Conservation (phyloP, 345 rosid species). For the sweet orange (Citrus sinensis) region DVS_A1.0 CM039164.1:2527501-2528000, state of each 20-base stretch:
- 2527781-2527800: neutral
- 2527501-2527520: neutral
- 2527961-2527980: slow-evolving; percentile 20
- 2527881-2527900: no score
- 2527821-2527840: neutral
- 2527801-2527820: neutral
- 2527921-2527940: neutral
- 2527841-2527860: neutral
- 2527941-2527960: slow-evolving; percentile 1
- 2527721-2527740: neutral
- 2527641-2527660: neutral
- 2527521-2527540: neutral
- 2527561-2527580: neutral
- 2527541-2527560: neutral
- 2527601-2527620: neutral
- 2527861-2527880: neutral
- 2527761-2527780: neutral
- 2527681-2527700: neutral
- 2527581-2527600: neutral
- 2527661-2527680: neutral
- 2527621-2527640: neutral
- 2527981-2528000: slow-evolving; percentile 7
- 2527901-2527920: neutral
- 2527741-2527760: neutral
- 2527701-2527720: neutral